Conservation (phyloP, 805 yeast genomes). For the Wickerhamiella lipophila region DNA sequence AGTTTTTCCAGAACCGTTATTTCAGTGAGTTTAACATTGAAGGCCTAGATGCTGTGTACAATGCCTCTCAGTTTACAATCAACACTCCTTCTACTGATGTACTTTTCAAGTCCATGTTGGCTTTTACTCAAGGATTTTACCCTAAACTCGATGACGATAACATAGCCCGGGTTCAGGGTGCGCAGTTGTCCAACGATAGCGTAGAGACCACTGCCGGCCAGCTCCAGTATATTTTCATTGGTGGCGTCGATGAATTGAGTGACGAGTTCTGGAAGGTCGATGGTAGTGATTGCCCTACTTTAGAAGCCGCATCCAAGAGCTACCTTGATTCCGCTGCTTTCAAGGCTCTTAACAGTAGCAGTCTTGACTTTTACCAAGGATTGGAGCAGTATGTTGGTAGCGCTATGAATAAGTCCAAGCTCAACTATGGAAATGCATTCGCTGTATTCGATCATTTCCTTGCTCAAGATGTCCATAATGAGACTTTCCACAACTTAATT, state of each 20-base stretch:
- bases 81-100: slow-evolving; percentile 31
- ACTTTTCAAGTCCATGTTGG: slow-evolving; percentile 32
- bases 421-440: slow-evolving; percentile 33
- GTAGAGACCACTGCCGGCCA: slow-evolving; percentile 33
- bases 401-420: slow-evolving; percentile 21
- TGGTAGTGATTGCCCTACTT: slow-evolving; percentile 36
- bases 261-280: slow-evolving; percentile 33
- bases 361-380: slow-evolving; percentile 32
- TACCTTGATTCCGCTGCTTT: slow-evolving; percentile 28
- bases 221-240: slow-evolving; percentile 36
- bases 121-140: slow-evolving; percentile 38
- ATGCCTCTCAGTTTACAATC: slow-evolving; percentile 30
- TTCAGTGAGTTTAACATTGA: slow-evolving; percentile 25
- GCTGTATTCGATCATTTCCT: slow-evolving; percentile 32
- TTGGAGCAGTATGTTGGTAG: slow-evolving; percentile 24
- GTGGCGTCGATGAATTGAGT: slow-evolving; percentile 29
- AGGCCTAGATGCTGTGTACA: slow-evolving; percentile 25
- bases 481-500: slow-evolving; percentile 28
- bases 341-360: slow-evolving; percentile 27
- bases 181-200: slow-evolving; percentile 32
- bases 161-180: slow-evolving; percentile 19
- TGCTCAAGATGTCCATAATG: slow-evolving; percentile 34
- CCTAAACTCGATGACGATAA: slow-evolving; percentile 31
- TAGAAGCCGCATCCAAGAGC: slow-evolving; percentile 27
- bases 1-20: slow-evolving; percentile 34